Conservation (phyloP, 805 yeast species). For the Blastobotrys attinorum region DNA sequence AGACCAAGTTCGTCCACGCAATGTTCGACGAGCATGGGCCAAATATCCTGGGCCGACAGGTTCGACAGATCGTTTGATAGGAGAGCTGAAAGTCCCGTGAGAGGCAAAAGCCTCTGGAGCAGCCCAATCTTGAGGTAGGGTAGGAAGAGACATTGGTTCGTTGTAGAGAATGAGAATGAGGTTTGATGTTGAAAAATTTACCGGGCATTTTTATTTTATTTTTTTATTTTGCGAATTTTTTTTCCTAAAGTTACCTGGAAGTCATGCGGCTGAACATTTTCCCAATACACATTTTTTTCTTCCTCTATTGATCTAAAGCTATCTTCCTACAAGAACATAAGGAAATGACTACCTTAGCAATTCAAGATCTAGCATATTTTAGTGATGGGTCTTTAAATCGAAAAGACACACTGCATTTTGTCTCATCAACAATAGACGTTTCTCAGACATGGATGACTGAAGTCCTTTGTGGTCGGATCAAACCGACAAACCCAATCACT, state of each 20-base stretch:
- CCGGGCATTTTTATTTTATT: no score
- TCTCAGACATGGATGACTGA: constrained; percentile 16
- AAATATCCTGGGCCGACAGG: constrained; percentile 95
- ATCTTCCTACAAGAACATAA: not conserved
- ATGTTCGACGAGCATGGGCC: constrained; percentile 92
- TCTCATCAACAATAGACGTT: constrained; percentile 10
- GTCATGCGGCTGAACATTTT: no score
- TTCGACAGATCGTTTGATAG: constrained; percentile 61
- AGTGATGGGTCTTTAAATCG: not conserved
- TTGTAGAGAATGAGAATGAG: not conserved
- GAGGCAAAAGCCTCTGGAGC: constrained; percentile 23
- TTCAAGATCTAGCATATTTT: not conserved
- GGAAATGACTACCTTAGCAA: not conserved
- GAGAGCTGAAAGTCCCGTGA: constrained; percentile 22
- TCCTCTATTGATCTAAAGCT: no score
- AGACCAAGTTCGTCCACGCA: constrained; percentile 98
- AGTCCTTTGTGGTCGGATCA: constrained; percentile 4
- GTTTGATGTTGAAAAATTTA: no score
- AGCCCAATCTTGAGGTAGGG: constrained; percentile 22
- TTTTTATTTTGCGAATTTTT: no score
- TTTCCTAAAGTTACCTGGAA: no score
- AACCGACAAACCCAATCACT: constrained; percentile 1
- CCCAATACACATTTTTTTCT: no score
- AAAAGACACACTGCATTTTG: not conserved
- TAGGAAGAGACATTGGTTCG: constrained; percentile 15